Conservation (phyloP, 306 rosid species). For the Nissolia schottii region DNA sequence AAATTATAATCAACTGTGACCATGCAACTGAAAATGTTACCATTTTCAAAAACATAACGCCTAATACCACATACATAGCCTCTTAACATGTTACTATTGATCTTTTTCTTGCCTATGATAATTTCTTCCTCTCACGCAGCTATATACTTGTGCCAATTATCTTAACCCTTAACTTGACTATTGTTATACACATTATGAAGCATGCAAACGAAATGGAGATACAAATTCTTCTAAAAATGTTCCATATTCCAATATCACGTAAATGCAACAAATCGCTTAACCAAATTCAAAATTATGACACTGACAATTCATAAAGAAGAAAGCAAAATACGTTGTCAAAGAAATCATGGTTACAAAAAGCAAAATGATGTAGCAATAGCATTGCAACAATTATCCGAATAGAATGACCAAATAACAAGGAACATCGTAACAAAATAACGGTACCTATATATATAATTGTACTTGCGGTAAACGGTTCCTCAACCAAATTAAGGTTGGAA, state of each 20-base stretch:
- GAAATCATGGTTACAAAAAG: background rate
- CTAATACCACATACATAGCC: background rate
- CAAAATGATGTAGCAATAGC: background rate
- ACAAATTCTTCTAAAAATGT: background rate
- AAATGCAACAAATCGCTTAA: background rate
- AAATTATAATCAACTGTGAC: constrained; percentile 16
- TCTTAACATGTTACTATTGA: background rate
- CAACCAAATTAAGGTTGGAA: background rate
- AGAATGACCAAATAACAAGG: background rate
- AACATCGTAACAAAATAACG: background rate
- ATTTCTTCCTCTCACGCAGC: background rate
- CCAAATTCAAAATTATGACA: background rate
- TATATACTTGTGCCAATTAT: background rate
- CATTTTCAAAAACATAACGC: background rate
- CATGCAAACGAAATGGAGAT: background rate
- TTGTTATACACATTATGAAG: background rate
- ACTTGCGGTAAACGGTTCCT: background rate
- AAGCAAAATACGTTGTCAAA: background rate
- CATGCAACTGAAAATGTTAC: constrained; percentile 4
- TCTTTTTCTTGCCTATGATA: background rate
- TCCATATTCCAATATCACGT: background rate
- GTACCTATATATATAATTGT: background rate
- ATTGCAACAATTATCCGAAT: background rate
- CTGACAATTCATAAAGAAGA: background rate
- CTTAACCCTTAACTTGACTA: background rate